Percentiles rank a stretch among this genome's conserved stretches.
Conservation (phyloP, 2,329 filamentous ascomycete genomes). For the Chlorencoelia australis region DNA sequence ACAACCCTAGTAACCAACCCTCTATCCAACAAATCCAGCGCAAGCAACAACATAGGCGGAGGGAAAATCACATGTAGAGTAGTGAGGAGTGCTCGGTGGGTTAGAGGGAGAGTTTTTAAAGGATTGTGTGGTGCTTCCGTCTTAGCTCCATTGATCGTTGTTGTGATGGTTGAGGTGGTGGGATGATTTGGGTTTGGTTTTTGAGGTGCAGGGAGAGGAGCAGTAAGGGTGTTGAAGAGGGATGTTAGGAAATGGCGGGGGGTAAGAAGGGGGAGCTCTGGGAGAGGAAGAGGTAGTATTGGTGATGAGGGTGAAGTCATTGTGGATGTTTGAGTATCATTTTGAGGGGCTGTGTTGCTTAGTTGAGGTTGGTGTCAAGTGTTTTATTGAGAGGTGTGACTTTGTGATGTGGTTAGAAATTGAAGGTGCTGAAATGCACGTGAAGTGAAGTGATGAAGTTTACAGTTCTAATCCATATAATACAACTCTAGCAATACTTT, state of each 20-base stretch:
- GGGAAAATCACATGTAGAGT: constrained; percentile 72
- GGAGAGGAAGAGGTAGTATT: not conserved
- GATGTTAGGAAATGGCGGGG: constrained; percentile 22
- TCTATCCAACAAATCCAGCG: constrained; percentile 79
- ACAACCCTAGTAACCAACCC: constrained; percentile 53
- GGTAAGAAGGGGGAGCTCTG: constrained; percentile 21
- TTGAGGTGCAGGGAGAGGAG: not conserved
- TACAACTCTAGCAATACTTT: constrained; percentile 2
- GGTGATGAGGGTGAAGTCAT: too few relatives aligned
- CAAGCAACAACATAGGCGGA: constrained; percentile 61
- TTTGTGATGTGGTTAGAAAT: too few relatives aligned
- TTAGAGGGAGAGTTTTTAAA: constrained; percentile 13
- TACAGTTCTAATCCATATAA: constrained; percentile 2
- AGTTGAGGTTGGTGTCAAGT: too few relatives aligned
- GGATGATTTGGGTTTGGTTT: not conserved
- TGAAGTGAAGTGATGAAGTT: too few relatives aligned
- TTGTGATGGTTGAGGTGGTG: not conserved
- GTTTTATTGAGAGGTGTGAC: too few relatives aligned
- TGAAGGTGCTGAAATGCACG: too few relatives aligned
- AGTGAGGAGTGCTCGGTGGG: constrained; percentile 36
- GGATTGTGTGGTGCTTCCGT: constrained; percentile 12
- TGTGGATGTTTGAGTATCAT: too few relatives aligned
- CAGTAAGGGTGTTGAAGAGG: constrained; percentile 20
- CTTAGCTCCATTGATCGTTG: constrained; percentile 1
- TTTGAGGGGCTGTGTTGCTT: too few relatives aligned